Percentiles rank a stretch among this genome's conserved stretches.
These are phyloP conservation scores for Candida yuanshanica DNA, from an alignment of 805 yeast genomes.

Conservation along the genomic window DNA sequence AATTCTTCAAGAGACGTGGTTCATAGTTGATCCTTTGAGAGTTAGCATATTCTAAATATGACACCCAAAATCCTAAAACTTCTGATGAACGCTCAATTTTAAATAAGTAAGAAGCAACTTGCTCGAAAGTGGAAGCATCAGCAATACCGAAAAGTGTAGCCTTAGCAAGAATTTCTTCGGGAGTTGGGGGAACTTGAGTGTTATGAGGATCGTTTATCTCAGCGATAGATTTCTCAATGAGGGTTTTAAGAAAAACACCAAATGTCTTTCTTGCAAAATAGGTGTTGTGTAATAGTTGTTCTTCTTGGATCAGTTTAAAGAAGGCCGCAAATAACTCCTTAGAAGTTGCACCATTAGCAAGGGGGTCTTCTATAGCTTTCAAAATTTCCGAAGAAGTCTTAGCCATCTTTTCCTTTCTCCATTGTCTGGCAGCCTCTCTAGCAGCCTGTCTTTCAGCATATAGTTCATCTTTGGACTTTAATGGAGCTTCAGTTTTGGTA, in stretches of 20 bases:
- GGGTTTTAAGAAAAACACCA: background rate
- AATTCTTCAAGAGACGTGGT: background rate
- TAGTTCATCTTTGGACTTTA: conserved; percentile 1
- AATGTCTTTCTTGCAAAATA: conserved; percentile 1
- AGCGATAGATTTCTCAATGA: conserved; percentile 12
- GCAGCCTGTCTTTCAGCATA: background rate
- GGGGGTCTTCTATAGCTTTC: background rate
- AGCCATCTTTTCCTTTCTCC: background rate
- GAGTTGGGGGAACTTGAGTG: conserved; percentile 13
- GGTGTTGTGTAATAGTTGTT: conserved; percentile 1
- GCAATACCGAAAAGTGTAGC: conserved; percentile 15
- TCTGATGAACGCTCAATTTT: conserved; percentile 10
- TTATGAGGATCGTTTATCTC: conserved; percentile 13
- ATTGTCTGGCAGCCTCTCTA: background rate
- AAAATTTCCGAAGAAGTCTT: background rate
- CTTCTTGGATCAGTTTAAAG: conserved; percentile 3
- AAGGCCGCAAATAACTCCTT: conserved; percentile 5
- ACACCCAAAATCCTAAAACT: conserved; percentile 20
- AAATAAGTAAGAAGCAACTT: conserved; percentile 11
- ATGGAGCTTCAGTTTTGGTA: background rate
- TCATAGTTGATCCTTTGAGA: conserved; percentile 1
- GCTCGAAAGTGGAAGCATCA: conserved; percentile 6
- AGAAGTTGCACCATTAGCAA: conserved; percentile 2
- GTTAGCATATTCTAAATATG: conserved; percentile 16
- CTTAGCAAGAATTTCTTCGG: conserved; percentile 18